Conservation (phyloP, 768 basidiomycete species). For the Pseudohyphozyma bogoriensis region DNA sequence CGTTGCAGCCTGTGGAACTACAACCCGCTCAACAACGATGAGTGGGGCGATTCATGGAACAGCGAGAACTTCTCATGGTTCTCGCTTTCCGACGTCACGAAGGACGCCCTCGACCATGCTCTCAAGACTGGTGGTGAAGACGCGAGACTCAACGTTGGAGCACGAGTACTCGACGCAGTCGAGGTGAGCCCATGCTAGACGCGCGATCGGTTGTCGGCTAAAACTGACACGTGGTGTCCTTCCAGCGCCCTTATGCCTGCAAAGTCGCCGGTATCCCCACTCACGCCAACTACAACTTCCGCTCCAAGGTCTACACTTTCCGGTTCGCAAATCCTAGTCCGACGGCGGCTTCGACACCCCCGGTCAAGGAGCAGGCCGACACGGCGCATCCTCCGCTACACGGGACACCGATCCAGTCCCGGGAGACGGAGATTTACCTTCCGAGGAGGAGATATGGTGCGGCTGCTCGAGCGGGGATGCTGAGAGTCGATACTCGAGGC, state of each 20-base stretch:
- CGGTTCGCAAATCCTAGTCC: conserved; percentile 54
- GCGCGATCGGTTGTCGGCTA: not conserved
- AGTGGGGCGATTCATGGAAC: conserved; percentile 51
- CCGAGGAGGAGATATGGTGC: conserved; percentile 50
- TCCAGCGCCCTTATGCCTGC: conserved; percentile 69
- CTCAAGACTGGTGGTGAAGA: conserved; percentile 47
- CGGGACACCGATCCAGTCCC: conserved; percentile 38
- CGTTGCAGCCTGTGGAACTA: conserved; percentile 79
- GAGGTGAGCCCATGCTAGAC: conserved; percentile 42
- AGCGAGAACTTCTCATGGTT: conserved; percentile 96
- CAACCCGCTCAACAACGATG: conserved; percentile 75
- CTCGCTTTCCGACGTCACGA: conserved; percentile 30
- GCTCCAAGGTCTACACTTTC: conserved; percentile 19
- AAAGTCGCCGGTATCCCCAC: conserved; percentile 76
- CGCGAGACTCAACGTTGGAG: conserved; percentile 71
- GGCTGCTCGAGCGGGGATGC: conserved; percentile 37
- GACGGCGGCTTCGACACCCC: not conserved
- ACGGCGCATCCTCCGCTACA: conserved; percentile 40
- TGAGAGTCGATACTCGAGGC: conserved; percentile 53
- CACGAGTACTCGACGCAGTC: conserved; percentile 60
- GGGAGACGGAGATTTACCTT: conserved; percentile 72
- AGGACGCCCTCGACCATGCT: conserved; percentile 3
- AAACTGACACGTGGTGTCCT: not conserved
- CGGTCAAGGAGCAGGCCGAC: conserved; percentile 31
- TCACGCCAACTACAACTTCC: conserved; percentile 12